Percentiles rank a stretch among this genome's conserved stretches.
Conservation (phyloP, 1,284 basidiomycete genomes). For the Chiua sp. region DNA sequence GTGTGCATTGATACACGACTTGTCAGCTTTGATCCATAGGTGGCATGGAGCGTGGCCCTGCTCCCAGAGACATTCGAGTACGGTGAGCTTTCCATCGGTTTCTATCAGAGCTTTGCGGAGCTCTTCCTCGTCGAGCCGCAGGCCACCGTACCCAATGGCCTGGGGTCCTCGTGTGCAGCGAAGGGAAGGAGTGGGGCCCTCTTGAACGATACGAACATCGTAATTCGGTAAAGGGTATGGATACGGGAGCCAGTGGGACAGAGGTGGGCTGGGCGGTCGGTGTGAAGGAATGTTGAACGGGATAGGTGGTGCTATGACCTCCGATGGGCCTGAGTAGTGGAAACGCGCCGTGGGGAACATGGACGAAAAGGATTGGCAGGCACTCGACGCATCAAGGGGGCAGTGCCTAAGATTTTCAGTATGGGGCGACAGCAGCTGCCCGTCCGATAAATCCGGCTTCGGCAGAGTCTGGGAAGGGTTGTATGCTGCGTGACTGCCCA, state of each 20-base stretch:
- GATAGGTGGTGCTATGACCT: not conserved
- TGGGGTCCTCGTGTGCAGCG: not conserved
- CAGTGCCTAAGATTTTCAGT: not conserved
- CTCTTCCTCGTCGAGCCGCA: conserved; percentile 21
- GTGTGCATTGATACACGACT: conserved; percentile 19
- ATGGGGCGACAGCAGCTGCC: no score
- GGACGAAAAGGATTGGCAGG: not conserved
- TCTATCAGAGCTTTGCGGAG: conserved; percentile 8
- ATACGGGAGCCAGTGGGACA: not conserved
- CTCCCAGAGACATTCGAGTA: conserved; percentile 19
- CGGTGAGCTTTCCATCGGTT: conserved; percentile 2
- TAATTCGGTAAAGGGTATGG: not conserved
- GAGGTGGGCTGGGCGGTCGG: not conserved
- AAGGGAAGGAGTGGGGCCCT: not conserved
- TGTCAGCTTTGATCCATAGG: conserved; percentile 26
- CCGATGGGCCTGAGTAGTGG: not conserved
- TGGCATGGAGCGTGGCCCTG: conserved; percentile 9
- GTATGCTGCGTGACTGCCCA: not conserved
- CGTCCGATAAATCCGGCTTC: not conserved
- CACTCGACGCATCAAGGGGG: not conserved
- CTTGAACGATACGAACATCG: not conserved
- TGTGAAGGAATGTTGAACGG: not conserved
- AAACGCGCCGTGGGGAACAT: not conserved
- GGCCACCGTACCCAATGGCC: conserved; percentile 7
- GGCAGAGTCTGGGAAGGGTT: not conserved